These are phyloP conservation scores for Paraglomus brasilianum DNA, from an alignment of 192 early-diverging fungal genomes.

Conservation along the genomic window DNA sequence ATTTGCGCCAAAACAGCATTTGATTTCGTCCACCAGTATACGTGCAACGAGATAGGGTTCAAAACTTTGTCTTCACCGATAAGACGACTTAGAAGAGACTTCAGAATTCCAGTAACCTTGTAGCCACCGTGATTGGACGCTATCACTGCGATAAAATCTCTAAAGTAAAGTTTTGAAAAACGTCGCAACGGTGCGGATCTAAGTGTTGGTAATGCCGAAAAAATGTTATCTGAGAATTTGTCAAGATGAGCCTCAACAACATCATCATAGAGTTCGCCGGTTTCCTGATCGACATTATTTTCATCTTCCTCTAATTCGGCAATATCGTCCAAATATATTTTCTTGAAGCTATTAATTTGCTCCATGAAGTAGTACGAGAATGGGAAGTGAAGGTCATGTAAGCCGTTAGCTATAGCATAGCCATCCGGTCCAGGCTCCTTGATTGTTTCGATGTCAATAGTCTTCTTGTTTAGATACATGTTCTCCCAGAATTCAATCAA, in stretches of 20 bases:
- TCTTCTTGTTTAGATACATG: conserved; percentile 3
- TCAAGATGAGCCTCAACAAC: not conserved
- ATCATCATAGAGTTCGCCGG: not conserved
- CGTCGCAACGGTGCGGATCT: not conserved
- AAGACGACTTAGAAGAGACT: not conserved
- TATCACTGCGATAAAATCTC: conserved; percentile 22
- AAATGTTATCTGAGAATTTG: not conserved
- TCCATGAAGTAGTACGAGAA: conserved; percentile 29
- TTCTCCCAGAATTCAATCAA: conserved; percentile 27
- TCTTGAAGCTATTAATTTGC: conserved; percentile 12
- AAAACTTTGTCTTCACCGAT: conserved; percentile 3
- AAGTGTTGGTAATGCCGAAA: not conserved
- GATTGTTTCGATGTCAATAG: conserved; percentile 11
- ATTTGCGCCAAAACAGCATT: conserved; percentile 17
- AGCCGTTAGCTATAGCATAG: not conserved
- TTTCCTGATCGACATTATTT: conserved; percentile 1
- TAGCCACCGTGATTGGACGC: not conserved
- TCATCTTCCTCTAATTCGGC: not conserved
- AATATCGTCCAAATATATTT: conserved; percentile 19
- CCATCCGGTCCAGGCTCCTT: conserved; percentile 23
- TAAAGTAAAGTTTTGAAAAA: conserved; percentile 20
- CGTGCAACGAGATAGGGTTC: conserved; percentile 11
- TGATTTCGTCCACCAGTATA: conserved; percentile 29
- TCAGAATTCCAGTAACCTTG: not conserved
- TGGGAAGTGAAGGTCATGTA: conserved; percentile 24